Conservation (phyloP, 2,329 filamentous ascomycete genomes). For the Xylariaceae sp. region DNA sequence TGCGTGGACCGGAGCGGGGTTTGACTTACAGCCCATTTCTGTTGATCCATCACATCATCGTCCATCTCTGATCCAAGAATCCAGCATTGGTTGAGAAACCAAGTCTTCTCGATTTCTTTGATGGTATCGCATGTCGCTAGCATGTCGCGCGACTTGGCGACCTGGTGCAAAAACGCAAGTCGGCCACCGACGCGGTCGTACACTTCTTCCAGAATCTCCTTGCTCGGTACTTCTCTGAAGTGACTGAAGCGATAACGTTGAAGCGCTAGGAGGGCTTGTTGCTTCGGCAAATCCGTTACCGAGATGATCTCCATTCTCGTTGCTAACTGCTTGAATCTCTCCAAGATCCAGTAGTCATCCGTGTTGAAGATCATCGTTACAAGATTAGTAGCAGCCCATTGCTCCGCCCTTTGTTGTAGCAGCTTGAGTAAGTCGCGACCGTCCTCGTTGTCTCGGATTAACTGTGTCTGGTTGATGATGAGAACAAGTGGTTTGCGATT, state of each 20-base stretch:
- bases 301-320: conserved; percentile 93
- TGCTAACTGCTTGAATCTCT: conserved; percentile 84
- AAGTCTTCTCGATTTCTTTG: conserved; percentile 65
- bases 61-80: conserved; percentile 76
- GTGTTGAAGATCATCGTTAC: conserved; percentile 92
- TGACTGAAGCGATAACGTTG: conserved; percentile 76
- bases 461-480: conserved; percentile 90
- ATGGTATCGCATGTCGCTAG: conserved; percentile 69
- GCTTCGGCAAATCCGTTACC: conserved; percentile 75
- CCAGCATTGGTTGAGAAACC: conserved; percentile 76
- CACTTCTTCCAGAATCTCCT: conserved; percentile 62
- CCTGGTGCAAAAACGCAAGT: conserved; percentile 78
- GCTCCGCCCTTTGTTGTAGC: conserved; percentile 89
- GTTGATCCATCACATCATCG: conserved; percentile 97
- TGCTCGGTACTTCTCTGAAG: conserved; percentile 55
- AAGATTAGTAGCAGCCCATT: conserved; percentile 89
- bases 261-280: conserved; percentile 70
- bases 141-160: conserved; percentile 84
- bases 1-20: not conserved
- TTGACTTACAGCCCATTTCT: conserved; percentile 79
- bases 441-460: conserved; percentile 85
- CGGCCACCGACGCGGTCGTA: conserved; percentile 86
- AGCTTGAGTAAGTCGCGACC: conserved; percentile 91
- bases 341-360: conserved; percentile 98
- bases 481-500: conserved; percentile 71